Percentiles rank a stretch among this genome's conserved stretches.
Conservation (phyloP, 2,329 filamentous ascomycete genomes). For the Aspergillus sp. region DNA sequence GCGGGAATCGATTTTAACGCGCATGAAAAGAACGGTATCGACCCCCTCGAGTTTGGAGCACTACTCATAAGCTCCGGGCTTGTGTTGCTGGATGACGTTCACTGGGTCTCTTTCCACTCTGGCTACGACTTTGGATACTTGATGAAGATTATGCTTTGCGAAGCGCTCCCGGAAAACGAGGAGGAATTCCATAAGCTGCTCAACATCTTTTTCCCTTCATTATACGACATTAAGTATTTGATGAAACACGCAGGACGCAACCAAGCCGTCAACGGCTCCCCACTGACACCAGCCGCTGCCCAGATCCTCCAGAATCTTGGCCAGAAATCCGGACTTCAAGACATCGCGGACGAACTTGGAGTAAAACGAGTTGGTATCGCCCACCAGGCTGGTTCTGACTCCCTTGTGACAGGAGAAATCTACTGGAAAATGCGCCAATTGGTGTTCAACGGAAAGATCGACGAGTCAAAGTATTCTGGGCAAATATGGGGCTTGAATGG, state of each 20-base stretch:
- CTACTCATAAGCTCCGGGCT: constrained; percentile 90
- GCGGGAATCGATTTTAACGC: constrained; percentile 90
- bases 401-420: constrained; percentile 87
- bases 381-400: constrained; percentile 93
- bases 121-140: constrained; percentile 98
- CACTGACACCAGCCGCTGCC: constrained; percentile 65
- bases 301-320: constrained; percentile 85
- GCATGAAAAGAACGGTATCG: constrained; percentile 86
- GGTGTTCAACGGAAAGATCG: constrained; percentile 82
- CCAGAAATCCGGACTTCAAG: constrained; percentile 88
- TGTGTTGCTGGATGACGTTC: constrained; percentile 82
- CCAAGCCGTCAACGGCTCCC: constrained; percentile 66
- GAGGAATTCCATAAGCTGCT: constrained; percentile 86
- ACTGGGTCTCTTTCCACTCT: constrained; percentile 97
- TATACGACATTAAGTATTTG: constrained; percentile 96
- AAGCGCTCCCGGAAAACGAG: constrained; percentile 84
- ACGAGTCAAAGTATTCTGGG: constrained; percentile 76
- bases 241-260: constrained; percentile 85
- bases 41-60: constrained; percentile 84
- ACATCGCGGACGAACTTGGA: constrained; percentile 90
- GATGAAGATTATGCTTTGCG: constrained; percentile 87
- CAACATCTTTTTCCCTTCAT: constrained; percentile 87
- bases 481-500: constrained; percentile 91
- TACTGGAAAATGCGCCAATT: constrained; percentile 92
- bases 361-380: constrained; percentile 85